These are phyloP conservation scores for Clitopilus hobsonii DNA, from an alignment of 768 basidiomycete genomes.

Conservation along the genomic window DNA sequence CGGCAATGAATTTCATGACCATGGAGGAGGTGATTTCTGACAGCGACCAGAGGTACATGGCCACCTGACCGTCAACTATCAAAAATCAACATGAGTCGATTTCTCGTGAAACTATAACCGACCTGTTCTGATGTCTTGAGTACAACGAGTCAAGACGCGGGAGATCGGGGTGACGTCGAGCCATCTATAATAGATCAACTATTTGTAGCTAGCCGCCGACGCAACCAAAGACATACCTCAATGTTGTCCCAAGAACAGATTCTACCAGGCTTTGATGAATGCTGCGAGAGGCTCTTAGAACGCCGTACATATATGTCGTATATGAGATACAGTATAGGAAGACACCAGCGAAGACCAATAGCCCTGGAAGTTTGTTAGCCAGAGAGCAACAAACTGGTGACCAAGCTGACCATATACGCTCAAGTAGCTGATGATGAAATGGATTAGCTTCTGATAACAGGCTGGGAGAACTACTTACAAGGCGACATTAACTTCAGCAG, in stretches of 20 bases:
- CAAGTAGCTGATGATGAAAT: constrained; percentile 52
- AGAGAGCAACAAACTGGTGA: neutral
- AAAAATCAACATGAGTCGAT: too few relatives aligned
- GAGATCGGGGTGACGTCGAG: constrained; percentile 40
- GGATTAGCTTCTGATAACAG: too few relatives aligned
- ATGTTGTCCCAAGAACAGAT: constrained; percentile 54
- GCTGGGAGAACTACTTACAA: too few relatives aligned
- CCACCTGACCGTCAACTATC: constrained; percentile 45
- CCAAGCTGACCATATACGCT: constrained; percentile 30
- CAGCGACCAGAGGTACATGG: constrained; percentile 22
- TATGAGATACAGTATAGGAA: constrained; percentile 27
- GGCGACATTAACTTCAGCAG: constrained; percentile 26
- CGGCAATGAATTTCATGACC: constrained; percentile 37
- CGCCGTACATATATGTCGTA: constrained; percentile 39
- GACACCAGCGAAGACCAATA: constrained; percentile 26
- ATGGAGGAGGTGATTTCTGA: constrained; percentile 26
- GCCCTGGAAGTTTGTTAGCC: constrained; percentile 23
- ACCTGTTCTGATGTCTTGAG: constrained; percentile 54
- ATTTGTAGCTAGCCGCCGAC: too few relatives aligned
- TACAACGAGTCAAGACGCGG: constrained; percentile 62
- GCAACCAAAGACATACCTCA: too few relatives aligned
- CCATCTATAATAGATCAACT: constrained; percentile 35
- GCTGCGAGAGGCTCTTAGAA: constrained; percentile 45
- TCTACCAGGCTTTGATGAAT: constrained; percentile 50
- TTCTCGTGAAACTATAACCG: constrained; percentile 8